These are phyloP conservation scores for Pythium sukuiense DNA, from an alignment of 352 stramenopile genomes.

Conservation along the genomic window DNA sequence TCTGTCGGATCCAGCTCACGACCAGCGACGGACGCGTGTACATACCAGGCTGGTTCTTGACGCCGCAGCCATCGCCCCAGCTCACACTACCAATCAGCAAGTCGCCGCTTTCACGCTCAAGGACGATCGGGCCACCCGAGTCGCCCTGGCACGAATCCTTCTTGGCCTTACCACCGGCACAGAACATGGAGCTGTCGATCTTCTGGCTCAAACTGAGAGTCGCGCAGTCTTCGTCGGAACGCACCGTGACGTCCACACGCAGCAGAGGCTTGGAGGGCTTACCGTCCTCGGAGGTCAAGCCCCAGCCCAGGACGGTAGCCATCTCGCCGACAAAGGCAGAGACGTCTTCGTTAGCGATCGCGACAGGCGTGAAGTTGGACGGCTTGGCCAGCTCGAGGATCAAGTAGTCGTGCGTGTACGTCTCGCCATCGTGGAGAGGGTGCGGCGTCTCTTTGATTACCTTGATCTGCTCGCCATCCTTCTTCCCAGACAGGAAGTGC, in stretches of 20 bases:
- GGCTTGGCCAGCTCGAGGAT: not conserved
- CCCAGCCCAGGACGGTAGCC: not conserved
- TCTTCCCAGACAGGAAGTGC: not conserved
- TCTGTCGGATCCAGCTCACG: too few species aligned
- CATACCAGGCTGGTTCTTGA: too few species aligned
- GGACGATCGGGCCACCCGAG: too few species aligned
- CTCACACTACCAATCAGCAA: too few species aligned
- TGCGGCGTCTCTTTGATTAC: not conserved
- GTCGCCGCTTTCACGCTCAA: too few species aligned
- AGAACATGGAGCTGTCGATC: not conserved
- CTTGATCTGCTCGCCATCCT: constrained; percentile 1
- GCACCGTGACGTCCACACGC: not conserved
- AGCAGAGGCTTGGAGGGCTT: not conserved
- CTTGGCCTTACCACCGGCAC: too few species aligned
- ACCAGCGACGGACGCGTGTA: too few species aligned
- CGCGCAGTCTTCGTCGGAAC: not conserved
- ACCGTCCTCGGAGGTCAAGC: not conserved
- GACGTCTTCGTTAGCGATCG: not conserved
- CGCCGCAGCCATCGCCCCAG: too few species aligned
- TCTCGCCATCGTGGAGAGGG: not conserved
- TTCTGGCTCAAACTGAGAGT: not conserved
- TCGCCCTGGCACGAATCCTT: too few species aligned
- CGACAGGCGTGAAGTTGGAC: not conserved
- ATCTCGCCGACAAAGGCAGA: not conserved
- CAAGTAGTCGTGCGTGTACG: constrained; percentile 1